phyloP scores from a whole-genome alignment of 305 asterid species.

The Solanum hybrid region DNA sequence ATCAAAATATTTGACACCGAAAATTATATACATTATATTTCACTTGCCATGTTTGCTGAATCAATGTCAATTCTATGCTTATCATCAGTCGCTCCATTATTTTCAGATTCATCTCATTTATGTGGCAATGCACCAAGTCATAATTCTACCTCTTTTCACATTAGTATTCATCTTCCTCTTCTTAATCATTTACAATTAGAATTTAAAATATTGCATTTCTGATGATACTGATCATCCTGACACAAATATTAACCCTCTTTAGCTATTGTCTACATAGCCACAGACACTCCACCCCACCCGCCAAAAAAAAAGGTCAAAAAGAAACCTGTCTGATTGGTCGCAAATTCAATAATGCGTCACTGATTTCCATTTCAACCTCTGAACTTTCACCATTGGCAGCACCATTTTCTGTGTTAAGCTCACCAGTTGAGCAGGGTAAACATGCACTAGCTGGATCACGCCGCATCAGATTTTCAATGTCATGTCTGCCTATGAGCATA shows the following conservation, averaged over 20 bases:
- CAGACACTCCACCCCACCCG: background rate
- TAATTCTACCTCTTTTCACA: slow-evolving; percentile 1
- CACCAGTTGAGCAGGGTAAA: slow-evolving; percentile 56
- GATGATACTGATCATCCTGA: background rate
- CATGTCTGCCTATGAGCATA: slow-evolving; percentile 98
- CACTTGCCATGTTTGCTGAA: background rate
- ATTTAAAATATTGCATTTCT: background rate
- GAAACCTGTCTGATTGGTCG: slow-evolving; percentile 95
- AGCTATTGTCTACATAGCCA: background rate
- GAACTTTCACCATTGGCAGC: slow-evolving; percentile 42
- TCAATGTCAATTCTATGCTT: background rate
- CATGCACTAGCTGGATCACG: slow-evolving; percentile 84
- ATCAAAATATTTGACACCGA: background rate
- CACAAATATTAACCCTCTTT: background rate
- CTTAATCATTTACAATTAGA: background rate
- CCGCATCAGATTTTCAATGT: slow-evolving; percentile 80
- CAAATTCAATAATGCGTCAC: slow-evolving; percentile 61
- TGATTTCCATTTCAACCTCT: slow-evolving; percentile 69
- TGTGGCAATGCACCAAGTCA: background rate
- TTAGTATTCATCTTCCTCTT: background rate
- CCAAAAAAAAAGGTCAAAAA: background rate
- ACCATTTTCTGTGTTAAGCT: slow-evolving; percentile 30
- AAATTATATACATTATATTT: background rate
- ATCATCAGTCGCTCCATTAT: background rate
- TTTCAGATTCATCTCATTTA: background rate